Base-by-base conservation (phyloP, 1,284 basidiomycete genomes). In the Trametes hirsuta region DNA sequence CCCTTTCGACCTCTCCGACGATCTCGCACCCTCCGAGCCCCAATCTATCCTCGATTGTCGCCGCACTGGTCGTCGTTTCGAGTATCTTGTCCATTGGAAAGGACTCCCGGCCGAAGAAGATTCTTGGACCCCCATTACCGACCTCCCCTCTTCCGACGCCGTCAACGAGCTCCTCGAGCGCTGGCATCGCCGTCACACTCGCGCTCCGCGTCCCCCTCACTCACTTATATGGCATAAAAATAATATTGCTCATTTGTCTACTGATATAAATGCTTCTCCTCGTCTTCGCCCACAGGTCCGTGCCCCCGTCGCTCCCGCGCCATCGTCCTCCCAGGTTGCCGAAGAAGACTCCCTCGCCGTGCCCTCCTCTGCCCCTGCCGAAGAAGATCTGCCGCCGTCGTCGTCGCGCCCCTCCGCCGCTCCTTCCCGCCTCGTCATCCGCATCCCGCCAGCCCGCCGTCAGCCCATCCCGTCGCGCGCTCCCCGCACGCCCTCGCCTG, bases 111-210 rank as follows among this genome's bases (percentile, higher is more conserved):
- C 65, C 18, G 62, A 64, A 4, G 71, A 75, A 48, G 63, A 74
- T 46, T 67, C 69, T 2, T 75, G 75, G 73, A 60, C 71, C 36
- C 63, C 71, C 4, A 64, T 77, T 9, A 69, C 68, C 2, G 73
- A 76, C 49, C 68, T 77, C 34, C 72, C 73, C 6, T 47, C 37
- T 6, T 40, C 51, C 8, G 62, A 56, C n/a, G 58, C 66, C 10
- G 37, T 58, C 46, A 69, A 75, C 47, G 66, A 76, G 52, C 53
- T 72, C 10, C 55, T 76, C 24, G 70, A 74, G 18, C 60, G 58
- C 42, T 77, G 72, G 55, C 75, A 76, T 65, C 66, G 70, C 47
- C 64, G 66, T 51, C 71, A 77, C 44, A 68, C 74, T 21, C 59
- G 61, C 11, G 55, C 69, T 46, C 71, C 72, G 21, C 63, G 65